Base-by-base conservation (phyloP, 208 protist genomes). In the Novymonas esmeraldas region DNA sequence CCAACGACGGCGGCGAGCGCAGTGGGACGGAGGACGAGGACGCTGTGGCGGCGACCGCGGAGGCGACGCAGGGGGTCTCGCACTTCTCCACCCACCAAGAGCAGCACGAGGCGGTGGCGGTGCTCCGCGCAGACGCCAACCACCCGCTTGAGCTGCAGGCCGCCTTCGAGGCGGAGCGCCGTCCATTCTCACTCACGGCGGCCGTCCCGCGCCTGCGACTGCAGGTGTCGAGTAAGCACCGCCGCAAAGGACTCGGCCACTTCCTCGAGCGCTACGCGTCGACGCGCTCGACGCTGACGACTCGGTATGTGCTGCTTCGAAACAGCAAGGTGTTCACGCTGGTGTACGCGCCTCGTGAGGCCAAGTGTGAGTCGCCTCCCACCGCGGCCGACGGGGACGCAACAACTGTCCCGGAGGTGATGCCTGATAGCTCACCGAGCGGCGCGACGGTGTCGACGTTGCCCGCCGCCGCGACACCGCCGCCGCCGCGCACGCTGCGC, bases 71-170 rank as follows among this genome's bases (percentile, higher is more conserved):
- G 36, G 29, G 13, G 57, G 34, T 20, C 24, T 16, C 16, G 52
- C 13, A 49, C 18, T 7, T 13, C 33, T 58, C 20, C 13, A 49
- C 50, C 24, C 28, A 45, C 9, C 64, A 54, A 6, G 6, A 42
- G 18, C 65, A 71, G 36, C 4, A 22, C 26, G 63, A 54, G 31
- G 67, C 67, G 0, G 20, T 44, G 20, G 54, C 26, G 6, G 22
- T 71, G 14, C 78, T 92, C 42, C 65, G 54, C 36, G 26, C 85
- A 5, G 69, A 80, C 50, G 62, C 85, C 2, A 54, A 70, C n/a
- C 80, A 73, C 26, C 71, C 82, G 11, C 41, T 91, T 14, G 70
- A 76, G 28, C 51, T 87, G 38, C 89, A 94, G 57, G 75, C 79
- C 6, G 80, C 56, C 6, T 72, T 80, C 29, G 83, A 85, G 61